Percentiles rank a stretch among this genome's conserved stretches.
Conservation (phyloP, 1,139 yeast genomes). For the Meyerozyma carpophila region DNA sequence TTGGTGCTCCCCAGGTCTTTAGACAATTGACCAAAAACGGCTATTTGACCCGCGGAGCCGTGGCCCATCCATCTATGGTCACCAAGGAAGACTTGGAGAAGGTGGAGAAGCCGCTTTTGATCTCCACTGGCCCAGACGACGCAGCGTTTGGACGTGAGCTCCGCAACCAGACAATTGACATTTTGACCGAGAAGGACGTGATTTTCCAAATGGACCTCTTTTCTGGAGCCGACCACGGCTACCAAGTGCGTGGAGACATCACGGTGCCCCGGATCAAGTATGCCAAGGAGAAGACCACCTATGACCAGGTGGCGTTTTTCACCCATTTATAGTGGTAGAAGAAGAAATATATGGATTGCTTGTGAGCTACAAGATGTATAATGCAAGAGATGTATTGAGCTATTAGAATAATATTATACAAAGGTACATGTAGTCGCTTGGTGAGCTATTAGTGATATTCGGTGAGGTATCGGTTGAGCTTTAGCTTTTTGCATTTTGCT, state of each 20-base stretch:
- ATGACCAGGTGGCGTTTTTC: constrained; percentile 41
- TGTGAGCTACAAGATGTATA: too few relatives aligned
- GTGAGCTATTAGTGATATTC: too few relatives aligned
- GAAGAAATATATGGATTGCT: too few relatives aligned
- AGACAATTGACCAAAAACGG: constrained; percentile 11
- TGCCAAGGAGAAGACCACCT: constrained; percentile 65
- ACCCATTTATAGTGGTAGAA: too few relatives aligned
- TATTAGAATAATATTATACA: too few relatives aligned
- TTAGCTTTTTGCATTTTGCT: too few relatives aligned
- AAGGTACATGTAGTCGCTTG: too few relatives aligned
- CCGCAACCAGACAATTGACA: constrained; percentile 56
- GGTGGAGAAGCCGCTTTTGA: constrained; percentile 51
- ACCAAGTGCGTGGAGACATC: constrained; percentile 69
- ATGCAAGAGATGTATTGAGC: too few relatives aligned
- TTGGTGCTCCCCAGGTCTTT: constrained; percentile 16
- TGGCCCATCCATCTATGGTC: constrained; percentile 18
- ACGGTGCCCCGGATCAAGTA: constrained; percentile 48
- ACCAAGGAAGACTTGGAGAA: constrained; percentile 17
- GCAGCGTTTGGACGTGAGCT: constrained; percentile 54
- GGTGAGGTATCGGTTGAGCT: too few relatives aligned
- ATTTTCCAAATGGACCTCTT: constrained; percentile 59
- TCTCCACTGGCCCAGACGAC: constrained; percentile 73
- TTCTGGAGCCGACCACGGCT: constrained; percentile 68
- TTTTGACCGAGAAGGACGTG: constrained; percentile 37
- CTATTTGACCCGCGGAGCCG: constrained; percentile 12